Evolutionary conservation across 2,329 filamentous ascomycete genomes (phyloP).

Genomic region (Thelonectria olida): DNA sequence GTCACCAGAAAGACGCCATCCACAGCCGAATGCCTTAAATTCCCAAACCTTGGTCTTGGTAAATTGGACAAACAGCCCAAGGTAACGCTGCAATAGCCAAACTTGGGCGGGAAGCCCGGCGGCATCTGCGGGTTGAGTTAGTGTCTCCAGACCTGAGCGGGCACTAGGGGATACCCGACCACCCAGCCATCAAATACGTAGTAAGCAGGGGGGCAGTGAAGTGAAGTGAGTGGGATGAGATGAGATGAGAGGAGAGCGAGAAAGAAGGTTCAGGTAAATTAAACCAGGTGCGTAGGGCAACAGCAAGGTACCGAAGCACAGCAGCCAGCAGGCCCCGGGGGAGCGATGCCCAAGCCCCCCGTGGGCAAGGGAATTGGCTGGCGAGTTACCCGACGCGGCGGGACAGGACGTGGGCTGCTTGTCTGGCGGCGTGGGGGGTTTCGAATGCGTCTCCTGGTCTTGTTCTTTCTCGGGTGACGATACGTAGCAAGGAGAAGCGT

Average conservation of each 20-base stretch:
- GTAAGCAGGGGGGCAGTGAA: too few species aligned
- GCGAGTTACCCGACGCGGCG: slow-evolving; percentile 5
- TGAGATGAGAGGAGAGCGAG: background rate
- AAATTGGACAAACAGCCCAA: slow-evolving; percentile 13
- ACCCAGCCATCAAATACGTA: background rate
- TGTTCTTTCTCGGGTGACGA: too few species aligned
- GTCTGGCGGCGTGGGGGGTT: background rate
- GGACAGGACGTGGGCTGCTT: background rate
- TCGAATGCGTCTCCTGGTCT: too few species aligned
- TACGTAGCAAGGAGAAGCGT: too few species aligned
- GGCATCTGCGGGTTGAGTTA: background rate
- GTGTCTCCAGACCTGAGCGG: background rate
- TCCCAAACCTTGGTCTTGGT: slow-evolving; percentile 17
- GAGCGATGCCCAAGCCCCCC: background rate
- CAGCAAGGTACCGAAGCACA: background rate
- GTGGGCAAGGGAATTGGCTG: slow-evolving; percentile 7
- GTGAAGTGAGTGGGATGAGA: background rate
- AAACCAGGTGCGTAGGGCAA: background rate
- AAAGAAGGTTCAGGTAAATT: slow-evolving; percentile 1
- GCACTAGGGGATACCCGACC: slow-evolving; percentile 18
- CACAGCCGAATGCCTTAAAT: background rate
- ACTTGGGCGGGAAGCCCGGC: slow-evolving; percentile 1
- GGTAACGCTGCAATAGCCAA: too few species aligned
- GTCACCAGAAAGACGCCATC: too few species aligned
- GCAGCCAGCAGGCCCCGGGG: too few species aligned